These are phyloP conservation scores for Vitis rotundifolia DNA, from an alignment of 164 flowering plant genomes.

Conservation along the genomic window DNA sequence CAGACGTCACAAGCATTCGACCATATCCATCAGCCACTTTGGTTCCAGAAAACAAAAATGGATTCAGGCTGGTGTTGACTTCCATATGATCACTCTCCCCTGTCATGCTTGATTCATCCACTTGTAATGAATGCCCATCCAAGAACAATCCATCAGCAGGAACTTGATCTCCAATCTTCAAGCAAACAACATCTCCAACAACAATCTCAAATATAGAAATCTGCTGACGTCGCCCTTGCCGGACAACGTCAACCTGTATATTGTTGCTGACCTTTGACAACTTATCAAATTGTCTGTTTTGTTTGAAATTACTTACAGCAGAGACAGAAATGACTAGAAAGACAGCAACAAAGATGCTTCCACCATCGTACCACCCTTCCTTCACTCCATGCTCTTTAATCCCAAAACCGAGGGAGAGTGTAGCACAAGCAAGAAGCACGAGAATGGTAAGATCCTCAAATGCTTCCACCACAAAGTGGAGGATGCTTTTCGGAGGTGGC, in stretches of 20 bases:
- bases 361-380: constrained; percentile 50
- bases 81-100: constrained; percentile 39
- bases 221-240: constrained; percentile 27
- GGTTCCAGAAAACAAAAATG: constrained; percentile 33
- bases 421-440: constrained; percentile 37
- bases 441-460: constrained; percentile 38
- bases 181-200: constrained; percentile 43
- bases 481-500: constrained; percentile 31
- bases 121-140: constrained; percentile 37
- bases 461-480: constrained; percentile 40
- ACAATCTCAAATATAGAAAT: constrained; percentile 40
- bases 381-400: constrained; percentile 34
- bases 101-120: constrained; percentile 46
- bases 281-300: constrained; percentile 43
- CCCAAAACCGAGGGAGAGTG: constrained; percentile 42
- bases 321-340: constrained; percentile 43
- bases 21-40: constrained; percentile 47
- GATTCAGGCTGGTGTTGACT: constrained; percentile 14
- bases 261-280: constrained; percentile 33
- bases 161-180: constrained; percentile 52
- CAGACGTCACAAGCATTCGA: constrained; percentile 52
- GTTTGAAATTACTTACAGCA: constrained; percentile 38
- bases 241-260: constrained; percentile 35
- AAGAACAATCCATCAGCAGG: constrained; percentile 51
- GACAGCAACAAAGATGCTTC: constrained; percentile 45